Percentiles rank a stretch among this genome's conserved stretches.
These are phyloP conservation scores for Immersiella caudata DNA, from an alignment of 495 filamentous ascomycete species.

Conservation along the genomic window DNA sequence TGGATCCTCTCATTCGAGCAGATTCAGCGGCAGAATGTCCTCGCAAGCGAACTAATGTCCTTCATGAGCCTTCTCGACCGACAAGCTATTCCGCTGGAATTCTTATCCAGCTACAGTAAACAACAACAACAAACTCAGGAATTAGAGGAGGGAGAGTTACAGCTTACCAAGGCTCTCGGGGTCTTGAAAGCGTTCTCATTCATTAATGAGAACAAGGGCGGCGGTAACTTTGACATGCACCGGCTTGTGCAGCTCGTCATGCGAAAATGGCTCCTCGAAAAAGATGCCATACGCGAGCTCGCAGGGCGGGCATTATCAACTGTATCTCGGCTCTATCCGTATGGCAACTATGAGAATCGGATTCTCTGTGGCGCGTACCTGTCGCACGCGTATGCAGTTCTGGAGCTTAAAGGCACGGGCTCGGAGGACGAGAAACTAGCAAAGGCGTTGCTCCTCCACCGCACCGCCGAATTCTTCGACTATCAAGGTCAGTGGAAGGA, in stretches of 20 bases:
- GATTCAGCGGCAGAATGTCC: slow-evolving; percentile 36
- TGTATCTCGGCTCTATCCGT: slow-evolving; percentile 39
- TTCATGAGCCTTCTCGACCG: slow-evolving; percentile 49
- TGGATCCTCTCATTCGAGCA: slow-evolving; percentile 43
- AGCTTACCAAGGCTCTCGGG: slow-evolving; percentile 38
- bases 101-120: too few relatives aligned
- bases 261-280: slow-evolving; percentile 45
- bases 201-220: slow-evolving; percentile 28
- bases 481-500: slow-evolving; percentile 44
- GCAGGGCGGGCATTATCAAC: slow-evolving; percentile 34
- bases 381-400: slow-evolving; percentile 41
- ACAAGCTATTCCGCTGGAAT: slow-evolving; percentile 41
- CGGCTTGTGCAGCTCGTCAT: slow-evolving; percentile 49
- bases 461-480: slow-evolving; percentile 23
- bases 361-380: slow-evolving; percentile 37
- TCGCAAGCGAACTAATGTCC: slow-evolving; percentile 45
- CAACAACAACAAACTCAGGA: not conserved
- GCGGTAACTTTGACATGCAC: slow-evolving; percentile 44
- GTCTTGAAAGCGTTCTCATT: slow-evolving; percentile 45
- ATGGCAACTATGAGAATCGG: slow-evolving; percentile 40
- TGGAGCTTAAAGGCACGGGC: slow-evolving; percentile 12
- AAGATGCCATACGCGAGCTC: slow-evolving; percentile 33
- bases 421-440: slow-evolving; percentile 9
- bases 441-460: slow-evolving; percentile 6
- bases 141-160: slow-evolving; percentile 19